Conservation (phyloP, 1,284 basidiomycete genomes). For the Boletus smithii region DNA sequence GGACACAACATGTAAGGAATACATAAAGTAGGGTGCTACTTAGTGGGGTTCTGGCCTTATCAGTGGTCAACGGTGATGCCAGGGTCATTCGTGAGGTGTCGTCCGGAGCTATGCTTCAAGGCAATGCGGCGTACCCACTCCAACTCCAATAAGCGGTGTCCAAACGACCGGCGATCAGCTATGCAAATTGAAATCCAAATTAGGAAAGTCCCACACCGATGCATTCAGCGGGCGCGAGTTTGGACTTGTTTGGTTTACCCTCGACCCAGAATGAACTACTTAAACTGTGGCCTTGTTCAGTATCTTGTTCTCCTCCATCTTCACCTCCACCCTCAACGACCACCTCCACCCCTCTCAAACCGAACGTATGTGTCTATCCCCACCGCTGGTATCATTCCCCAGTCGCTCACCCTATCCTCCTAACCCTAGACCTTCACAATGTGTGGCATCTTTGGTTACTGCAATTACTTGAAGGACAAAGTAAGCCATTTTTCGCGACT, state of each 20-base stretch:
- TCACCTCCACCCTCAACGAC: slow-evolving; percentile 14
- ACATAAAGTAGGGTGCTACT: slow-evolving; percentile 11
- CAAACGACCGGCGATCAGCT: slow-evolving; percentile 19
- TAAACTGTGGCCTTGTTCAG: slow-evolving; percentile 22
- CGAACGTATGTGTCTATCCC: slow-evolving; percentile 16
- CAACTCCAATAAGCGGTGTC: slow-evolving; percentile 13
- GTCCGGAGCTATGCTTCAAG: slow-evolving; percentile 8
- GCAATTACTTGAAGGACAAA: slow-evolving; percentile 91
- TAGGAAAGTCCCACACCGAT: slow-evolving; percentile 1
- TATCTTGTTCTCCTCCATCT: slow-evolving; percentile 25
- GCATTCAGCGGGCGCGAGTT: slow-evolving; percentile 13
- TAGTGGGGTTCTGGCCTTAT: slow-evolving; percentile 3
- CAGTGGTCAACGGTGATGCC: not conserved
- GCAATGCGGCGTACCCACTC: slow-evolving; percentile 19
- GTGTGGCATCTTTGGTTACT: slow-evolving; percentile 96
- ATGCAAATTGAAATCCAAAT: slow-evolving; percentile 11
- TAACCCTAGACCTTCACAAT: slow-evolving; percentile 41
- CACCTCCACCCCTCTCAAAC: not conserved
- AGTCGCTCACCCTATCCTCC: not conserved
- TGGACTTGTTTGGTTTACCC: slow-evolving; percentile 33
- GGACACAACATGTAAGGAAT: not conserved
- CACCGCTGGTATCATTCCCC: not conserved
- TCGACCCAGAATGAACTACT: slow-evolving; percentile 32
- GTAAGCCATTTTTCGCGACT: slow-evolving; percentile 40
- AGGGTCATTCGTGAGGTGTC: too few relatives aligned